Evolutionary conservation across 768 basidiomycete genomes (phyloP), one percentile per base, ranked within the genome.

Genomic region (Cystofilobasidium bisporidii): DNA sequence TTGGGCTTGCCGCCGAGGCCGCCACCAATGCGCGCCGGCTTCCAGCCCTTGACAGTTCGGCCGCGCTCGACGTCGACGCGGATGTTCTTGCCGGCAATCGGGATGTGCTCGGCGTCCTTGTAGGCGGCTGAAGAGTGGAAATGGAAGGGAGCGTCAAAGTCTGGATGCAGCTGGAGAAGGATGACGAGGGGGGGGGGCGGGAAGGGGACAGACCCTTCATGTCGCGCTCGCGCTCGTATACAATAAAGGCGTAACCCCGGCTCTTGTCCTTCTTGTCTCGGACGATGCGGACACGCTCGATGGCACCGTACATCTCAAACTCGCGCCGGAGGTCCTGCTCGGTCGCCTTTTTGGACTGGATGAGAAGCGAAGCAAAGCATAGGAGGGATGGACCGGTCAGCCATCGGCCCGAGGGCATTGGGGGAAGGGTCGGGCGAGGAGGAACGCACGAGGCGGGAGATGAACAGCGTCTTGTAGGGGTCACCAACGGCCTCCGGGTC

Each of bases 1-100:
- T 98, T 98, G 24, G 93, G 91, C 55, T 68, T 68, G 30, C 96
- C 96, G n/a, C 96, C 96, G n/a, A 98, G 82, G 8, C 96, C 96
- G n/a, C 96, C 96, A 24, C 94, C 96, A 0, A 98, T 81, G 62
- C 93, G 86, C 59, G 91, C 87, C 1, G 96, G 96, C 76, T 96
- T 97, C 96, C 96, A 99, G 2, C 93, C 96, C 68, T 94, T 86
- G 32, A 99, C 96, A 15, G 96, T 99, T 59, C 96, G 85, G 24
- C 96, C 96, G 41, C 96, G 87, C 78, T 99, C 96, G 70, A 99
- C 96, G 75, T 99, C 96, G 61, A 99, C 94, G 41, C 98, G 82
- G 71, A 98, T 93, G 73, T 88, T 84, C 77, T 96, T 96, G 74
- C 91, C 90, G 82, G 92, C 89, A 72, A 99, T 91, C 70, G 91